Base-by-base conservation (phyloP, 2,329 filamentous ascomycete genomes). In the Gnomoniopsis sp. region DNA sequence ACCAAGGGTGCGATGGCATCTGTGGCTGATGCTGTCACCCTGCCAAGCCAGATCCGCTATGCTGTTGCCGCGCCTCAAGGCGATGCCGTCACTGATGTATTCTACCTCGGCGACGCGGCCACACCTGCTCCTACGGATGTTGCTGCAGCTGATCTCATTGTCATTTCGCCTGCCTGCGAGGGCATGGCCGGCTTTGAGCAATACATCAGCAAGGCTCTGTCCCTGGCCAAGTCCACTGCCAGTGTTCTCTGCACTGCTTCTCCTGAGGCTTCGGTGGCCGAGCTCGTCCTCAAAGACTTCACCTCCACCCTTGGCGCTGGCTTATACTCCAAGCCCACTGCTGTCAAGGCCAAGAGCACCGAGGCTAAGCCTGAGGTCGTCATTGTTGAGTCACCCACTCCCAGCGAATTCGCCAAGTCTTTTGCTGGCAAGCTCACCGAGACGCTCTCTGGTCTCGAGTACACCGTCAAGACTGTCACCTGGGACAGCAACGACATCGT, bases 1-100 rank as follows among this genome's bases (percentile, higher is more conserved):
- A 36, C 53, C 19, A 53, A 50, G 34, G 53, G 53, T 38, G 54
- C 58, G 19, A 47, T 60, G 3, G 30, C 33, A 6, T 30, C 55
- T 10, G 49, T 48, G 8, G 22, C 55, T 22, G 55, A 53, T 38
- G 55, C 55, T 15, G 17, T 41, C 15, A 57, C 55, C 8, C 34
- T 60, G 3, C 19, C 49, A 2, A 55, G 53, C 58, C 58, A 60
- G 44, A 46, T 60, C 33, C 54, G 49, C 34, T 60, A 60, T 19
- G 58, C 58, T 19, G 53, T 60, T 0, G 58, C 49, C 11, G 43
- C 49, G 11, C 53, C 53, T 12, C 53, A 55, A 46, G 53, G 33
- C 19, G 53, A 55, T 10, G 49, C 48, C 44, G 26, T 56, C 8
- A 47, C 43, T 23, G 58, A 60, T 19, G 58, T 51, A 8, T 60